These are phyloP conservation scores for Roridomyces roridus DNA, from an alignment of 768 basidiomycete genomes.

Conservation along the genomic window DNA sequence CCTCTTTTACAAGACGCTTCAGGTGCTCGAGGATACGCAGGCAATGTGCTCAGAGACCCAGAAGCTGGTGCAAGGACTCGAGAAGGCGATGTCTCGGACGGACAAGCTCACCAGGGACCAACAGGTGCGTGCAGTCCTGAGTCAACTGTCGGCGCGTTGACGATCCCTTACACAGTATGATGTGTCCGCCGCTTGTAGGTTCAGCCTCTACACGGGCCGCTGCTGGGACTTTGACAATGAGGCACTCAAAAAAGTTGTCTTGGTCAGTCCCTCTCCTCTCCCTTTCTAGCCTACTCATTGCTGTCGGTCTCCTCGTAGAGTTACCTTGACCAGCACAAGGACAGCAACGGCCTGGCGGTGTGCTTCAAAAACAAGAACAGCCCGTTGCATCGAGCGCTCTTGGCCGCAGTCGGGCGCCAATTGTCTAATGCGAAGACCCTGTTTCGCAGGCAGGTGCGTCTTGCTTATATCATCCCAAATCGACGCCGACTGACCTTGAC, in stretches of 20 bases:
- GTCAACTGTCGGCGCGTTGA: no score
- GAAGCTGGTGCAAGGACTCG: background rate
- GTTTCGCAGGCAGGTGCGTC: background rate
- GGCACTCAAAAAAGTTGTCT: background rate
- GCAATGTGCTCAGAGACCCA: background rate
- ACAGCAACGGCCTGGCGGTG: background rate
- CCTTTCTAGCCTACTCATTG: background rate
- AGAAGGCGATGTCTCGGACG: background rate
- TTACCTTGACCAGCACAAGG: background rate
- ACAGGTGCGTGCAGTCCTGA: background rate
- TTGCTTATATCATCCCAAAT: no score
- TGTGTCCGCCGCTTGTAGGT: background rate
- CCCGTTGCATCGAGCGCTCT: background rate
- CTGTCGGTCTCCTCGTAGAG: background rate
- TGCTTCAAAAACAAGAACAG: background rate
- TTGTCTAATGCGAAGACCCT: background rate
- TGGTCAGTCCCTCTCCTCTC: background rate
- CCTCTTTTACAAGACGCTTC: background rate
- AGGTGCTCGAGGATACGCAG: background rate
- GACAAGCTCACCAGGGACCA: background rate
- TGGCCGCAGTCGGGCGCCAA: background rate
- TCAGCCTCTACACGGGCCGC: background rate
- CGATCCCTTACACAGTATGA: background rate
- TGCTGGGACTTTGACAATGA: background rate
- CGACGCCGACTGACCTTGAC: background rate